Evolutionary conservation across 2,329 filamentous ascomycete species (phyloP).

Genomic region (Exophiala phaeomuriformis): DNA sequence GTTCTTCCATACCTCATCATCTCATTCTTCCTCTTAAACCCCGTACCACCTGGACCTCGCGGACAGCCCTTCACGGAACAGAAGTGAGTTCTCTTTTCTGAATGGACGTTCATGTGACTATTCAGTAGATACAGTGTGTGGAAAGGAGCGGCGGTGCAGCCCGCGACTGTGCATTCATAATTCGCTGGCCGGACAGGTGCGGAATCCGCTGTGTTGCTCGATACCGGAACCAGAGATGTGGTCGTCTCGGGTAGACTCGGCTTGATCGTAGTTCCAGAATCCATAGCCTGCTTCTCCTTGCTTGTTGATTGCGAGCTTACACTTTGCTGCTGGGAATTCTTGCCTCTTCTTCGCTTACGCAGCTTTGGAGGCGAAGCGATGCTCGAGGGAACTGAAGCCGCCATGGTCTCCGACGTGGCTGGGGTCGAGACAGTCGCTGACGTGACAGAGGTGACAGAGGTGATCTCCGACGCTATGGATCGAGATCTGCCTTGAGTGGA

Average conservation of each 20-base stretch:
- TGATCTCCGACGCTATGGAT: conserved; percentile 20
- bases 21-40: conserved; percentile 63
- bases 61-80: conserved; percentile 54
- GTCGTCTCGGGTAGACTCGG: no score
- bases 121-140: conserved; percentile 60
- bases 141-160: conserved; percentile 53
- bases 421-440: conserved; percentile 16
- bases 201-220: background rate
- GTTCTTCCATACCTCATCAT: conserved; percentile 45
- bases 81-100: conserved; percentile 55
- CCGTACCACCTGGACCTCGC: conserved; percentile 55
- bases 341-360: conserved; percentile 1
- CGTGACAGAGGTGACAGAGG: conserved; percentile 10
- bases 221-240: background rate
- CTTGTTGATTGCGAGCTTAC: background rate
- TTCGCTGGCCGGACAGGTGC: conserved; percentile 24
- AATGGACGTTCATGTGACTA: conserved; percentile 55
- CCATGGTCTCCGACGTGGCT: conserved; percentile 14
- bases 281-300: no score
- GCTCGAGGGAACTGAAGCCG: conserved; percentile 15
- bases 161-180: conserved; percentile 50
- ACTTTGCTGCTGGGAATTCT: no score
- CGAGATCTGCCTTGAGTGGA: conserved; percentile 18
- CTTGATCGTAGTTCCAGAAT: no score
- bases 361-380: background rate